A percentile compares a stretch with the other conserved stretches of the same genome.
phyloP scores from a whole-genome alignment of 1,139 yeast species.

The Hansenula sp. region DNA sequence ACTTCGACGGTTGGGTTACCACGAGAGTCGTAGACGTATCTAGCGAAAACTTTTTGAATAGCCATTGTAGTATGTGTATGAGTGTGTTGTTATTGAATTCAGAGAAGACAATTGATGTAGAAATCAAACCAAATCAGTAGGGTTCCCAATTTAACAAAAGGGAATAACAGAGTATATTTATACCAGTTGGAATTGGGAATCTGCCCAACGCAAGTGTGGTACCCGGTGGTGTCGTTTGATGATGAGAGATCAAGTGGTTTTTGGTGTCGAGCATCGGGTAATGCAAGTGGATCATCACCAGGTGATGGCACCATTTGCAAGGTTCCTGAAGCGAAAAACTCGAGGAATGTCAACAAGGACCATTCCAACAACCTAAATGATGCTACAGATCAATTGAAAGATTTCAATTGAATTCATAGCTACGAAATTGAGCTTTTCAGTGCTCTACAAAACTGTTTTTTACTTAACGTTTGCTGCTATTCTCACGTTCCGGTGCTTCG shows the following conservation, averaged over 20 bases:
- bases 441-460: too few relatives aligned
- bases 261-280: not conserved
- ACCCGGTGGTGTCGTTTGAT: constrained; percentile 1
- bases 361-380: too few relatives aligned
- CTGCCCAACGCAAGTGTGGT: constrained; percentile 1
- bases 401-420: too few relatives aligned
- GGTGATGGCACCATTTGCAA: not conserved
- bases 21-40: constrained; percentile 96
- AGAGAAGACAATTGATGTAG: not conserved
- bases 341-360: too few relatives aligned
- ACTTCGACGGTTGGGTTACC: constrained; percentile 99
- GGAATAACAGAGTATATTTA: not conserved
- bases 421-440: too few relatives aligned
- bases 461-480: not conserved
- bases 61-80: constrained; percentile 20
- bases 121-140: not conserved
- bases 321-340: not conserved
- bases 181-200: not conserved
- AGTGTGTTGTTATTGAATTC: constrained; percentile 1
- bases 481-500: not conserved
- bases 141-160: not conserved
- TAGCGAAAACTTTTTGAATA: constrained; percentile 64
- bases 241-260: constrained; percentile 1
- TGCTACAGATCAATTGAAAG: too few relatives aligned
- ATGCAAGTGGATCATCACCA: not conserved